Evolutionary conservation across 371 early-diverging fungal species (phyloP), one percentile per base, ranked within the genome.

Genomic region (Mucor mucedo): DNA sequence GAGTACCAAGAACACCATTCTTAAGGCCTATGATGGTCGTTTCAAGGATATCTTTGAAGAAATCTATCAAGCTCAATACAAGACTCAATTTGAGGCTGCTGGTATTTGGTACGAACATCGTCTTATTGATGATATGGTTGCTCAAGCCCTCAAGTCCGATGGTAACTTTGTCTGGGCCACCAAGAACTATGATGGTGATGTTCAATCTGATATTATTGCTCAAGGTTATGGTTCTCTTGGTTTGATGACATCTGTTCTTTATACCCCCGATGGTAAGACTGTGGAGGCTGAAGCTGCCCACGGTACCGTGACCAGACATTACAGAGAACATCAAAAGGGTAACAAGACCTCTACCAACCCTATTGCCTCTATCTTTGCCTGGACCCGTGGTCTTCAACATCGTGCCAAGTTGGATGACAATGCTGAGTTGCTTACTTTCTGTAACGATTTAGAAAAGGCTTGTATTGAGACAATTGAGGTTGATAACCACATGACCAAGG

Each of bases 91-190:
- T 56, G 90, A 93, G 58, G 86, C 75, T 27, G 75, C 73, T 16
- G 88, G 87, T 55, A 95, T 97, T 71, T 96, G 94, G 95, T 98
- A 98, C 70, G 98, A 98, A 79, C 98, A 98, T 82, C 91, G 94
- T 58, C 83, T 98, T 59, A 97, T 98, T 68, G 98, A 98, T 75
- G 98, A 98, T 73, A 96, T 97, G 96, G 98, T 98, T 65, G 98
- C 98, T 47, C 96, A 97, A 77, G 93, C 91, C 45, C 81, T 98
- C 75, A 98, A 98, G 84, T 94, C 95, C 45, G 81, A 87, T 50
- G 98, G 98, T 62, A 95, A 94, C 62, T 96, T 96, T 69, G 90
- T 98, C 38, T 95, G 97, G 92, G 98, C 98, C 8, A 85, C 87
- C 79, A 96, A 96, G 86, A 98, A 98, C 88, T 96, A 95, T 73